A percentile compares a stretch with the other conserved stretches of the same genome.
These are phyloP conservation scores for Hypoxylon cercidicola DNA, from an alignment of 495 filamentous ascomycete species.

Conservation along the genomic window DNA sequence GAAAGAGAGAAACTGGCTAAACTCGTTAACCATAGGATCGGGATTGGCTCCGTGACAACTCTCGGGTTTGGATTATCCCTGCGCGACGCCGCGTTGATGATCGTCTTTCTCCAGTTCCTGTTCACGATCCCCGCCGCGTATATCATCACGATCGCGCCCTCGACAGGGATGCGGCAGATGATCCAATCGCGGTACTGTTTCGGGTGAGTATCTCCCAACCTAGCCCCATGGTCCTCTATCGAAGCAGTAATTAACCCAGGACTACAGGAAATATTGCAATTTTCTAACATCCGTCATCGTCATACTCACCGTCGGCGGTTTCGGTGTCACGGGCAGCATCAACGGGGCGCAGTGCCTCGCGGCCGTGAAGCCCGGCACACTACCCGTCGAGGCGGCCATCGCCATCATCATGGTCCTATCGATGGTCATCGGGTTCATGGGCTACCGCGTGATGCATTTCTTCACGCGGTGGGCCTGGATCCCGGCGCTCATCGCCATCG, in stretches of 20 bases:
- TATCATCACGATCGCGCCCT: conserved; percentile 61
- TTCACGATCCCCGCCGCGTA: conserved; percentile 63
- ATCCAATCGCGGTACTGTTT: conserved; percentile 66
- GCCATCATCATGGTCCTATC: conserved; percentile 61
- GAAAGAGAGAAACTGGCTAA: too few relatives aligned
- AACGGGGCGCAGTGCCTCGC: conserved; percentile 57
- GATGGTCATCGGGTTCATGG: conserved; percentile 60
- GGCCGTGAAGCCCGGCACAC: conserved; percentile 55
- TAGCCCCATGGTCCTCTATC: background rate
- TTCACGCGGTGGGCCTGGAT: conserved; percentile 68
- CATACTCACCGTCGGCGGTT: conserved; percentile 56
- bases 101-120: conserved; percentile 65
- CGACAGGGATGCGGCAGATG: conserved; percentile 66
- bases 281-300: conserved; percentile 44
- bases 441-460: conserved; percentile 62
- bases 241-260: background rate
- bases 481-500: conserved; percentile 60
- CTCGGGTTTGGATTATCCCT: conserved; percentile 59
- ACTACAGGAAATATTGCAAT: conserved; percentile 32
- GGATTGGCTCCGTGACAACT: conserved; percentile 53
- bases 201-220: conserved; percentile 49
- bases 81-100: conserved; percentile 64
- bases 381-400: conserved; percentile 61
- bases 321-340: conserved; percentile 54
- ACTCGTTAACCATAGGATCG: conserved; percentile 12